Evolutionary conservation across 164 flowering plant genomes (phyloP), one percentile per base, ranked within the genome.

Genomic region (Vitis rupestris): DNA sequence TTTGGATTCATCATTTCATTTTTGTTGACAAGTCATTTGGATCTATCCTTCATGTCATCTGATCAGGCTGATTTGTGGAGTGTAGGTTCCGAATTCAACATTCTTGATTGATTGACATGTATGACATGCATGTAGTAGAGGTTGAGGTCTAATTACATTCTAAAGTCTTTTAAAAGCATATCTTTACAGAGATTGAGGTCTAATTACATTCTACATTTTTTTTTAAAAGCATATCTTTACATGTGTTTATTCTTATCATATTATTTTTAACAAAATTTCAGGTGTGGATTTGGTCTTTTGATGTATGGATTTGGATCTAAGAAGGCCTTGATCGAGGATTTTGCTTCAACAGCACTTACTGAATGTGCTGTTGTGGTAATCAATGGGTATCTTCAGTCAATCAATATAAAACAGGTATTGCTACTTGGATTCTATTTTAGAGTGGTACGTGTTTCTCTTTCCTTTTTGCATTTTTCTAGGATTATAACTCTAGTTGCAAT

Each of bases 251-350:
- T 8, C 30, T 63, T 11, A 10, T 29, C 44, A 16, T 29, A 23
- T 4, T 17, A 12, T 63, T 7, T 69, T 53, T 53, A 16, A 61
- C 19, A 53, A 14, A 17, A 61, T 16, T 15, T 19, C 72, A 95
- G 99, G 86, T 84, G 93, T 80, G 97, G 97, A 48, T 90, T 93
- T 82, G 90, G 94, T 64, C 91, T 96, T 66, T 66, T 96, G 66
- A 80, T 89, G 90, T 92, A 96, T 85, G 98, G 99, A 29, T 93
- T 93, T 82, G 99, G 99, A 68, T 93, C 98, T 48, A 96, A 93
- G 82, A 96, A 88, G 76, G 82, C 80, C 4, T 71, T 92, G 77
- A 74, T 96, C 70, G 98, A 96, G 81, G 98, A 96, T 86, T 96
- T 93, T 83, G 98, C 98, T 76, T 86, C 97, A 44, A 78, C 89